phyloP scores from a whole-genome alignment of 495 filamentous ascomycete species.

The Talaromyces nanjingensis region DNA sequence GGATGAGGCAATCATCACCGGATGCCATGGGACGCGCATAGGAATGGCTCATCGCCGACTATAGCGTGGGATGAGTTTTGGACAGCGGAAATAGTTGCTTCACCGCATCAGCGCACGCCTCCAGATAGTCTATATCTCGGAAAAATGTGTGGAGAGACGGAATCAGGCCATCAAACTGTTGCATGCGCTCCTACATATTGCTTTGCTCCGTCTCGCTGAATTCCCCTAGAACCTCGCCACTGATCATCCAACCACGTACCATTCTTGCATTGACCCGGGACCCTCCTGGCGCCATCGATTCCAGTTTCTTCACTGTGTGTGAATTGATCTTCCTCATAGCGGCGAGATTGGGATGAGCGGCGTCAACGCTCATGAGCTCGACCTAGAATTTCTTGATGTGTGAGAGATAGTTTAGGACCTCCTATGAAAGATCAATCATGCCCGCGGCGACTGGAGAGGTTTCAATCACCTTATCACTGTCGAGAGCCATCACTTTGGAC shows the following conservation, averaged over 20 bases:
- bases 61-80: slow-evolving; percentile 16
- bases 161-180: slow-evolving; percentile 19
- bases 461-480: slow-evolving; percentile 15
- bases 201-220: slow-evolving; percentile 20
- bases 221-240: slow-evolving; percentile 19
- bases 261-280: slow-evolving; percentile 4
- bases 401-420: slow-evolving; percentile 16
- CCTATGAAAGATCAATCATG: slow-evolving; percentile 11
- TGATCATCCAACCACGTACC: slow-evolving; percentile 11
- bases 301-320: slow-evolving; percentile 14
- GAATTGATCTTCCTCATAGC: slow-evolving; percentile 12
- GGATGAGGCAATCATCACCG: slow-evolving; percentile 13
- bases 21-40: not conserved
- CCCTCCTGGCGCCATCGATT: slow-evolving; percentile 13
- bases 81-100: slow-evolving; percentile 19
- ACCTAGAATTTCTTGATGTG: slow-evolving; percentile 14
- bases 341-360: not conserved
- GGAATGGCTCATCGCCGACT: not conserved
- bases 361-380: slow-evolving; percentile 11
- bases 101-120: slow-evolving; percentile 19
- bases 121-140: slow-evolving; percentile 25
- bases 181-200: slow-evolving; percentile 15
- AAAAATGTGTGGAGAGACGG: slow-evolving; percentile 30
- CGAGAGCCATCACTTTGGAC: not conserved
- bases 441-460: not conserved